phyloP scores from a whole-genome alignment of 148 eudicot genomes.

The Cornus kousa region DNA sequence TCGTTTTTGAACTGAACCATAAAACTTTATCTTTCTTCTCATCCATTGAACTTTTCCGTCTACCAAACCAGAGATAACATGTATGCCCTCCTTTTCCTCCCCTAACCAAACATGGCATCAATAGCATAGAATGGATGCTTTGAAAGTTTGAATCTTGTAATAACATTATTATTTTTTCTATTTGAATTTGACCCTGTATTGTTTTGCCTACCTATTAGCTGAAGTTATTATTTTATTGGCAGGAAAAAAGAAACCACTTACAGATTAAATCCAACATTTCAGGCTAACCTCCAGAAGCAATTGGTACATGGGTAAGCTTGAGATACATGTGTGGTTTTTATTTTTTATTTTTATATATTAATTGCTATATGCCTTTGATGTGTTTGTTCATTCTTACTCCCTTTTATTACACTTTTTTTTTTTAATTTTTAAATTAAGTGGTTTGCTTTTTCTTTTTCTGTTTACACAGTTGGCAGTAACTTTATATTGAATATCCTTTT shows the following conservation, averaged over 20 bases:
- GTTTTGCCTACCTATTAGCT: constrained; percentile 2
- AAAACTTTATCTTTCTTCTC: background rate
- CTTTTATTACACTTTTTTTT: background rate
- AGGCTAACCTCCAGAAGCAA: constrained; percentile 79
- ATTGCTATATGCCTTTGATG: background rate
- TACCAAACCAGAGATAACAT: too few species aligned
- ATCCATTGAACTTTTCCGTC: background rate
- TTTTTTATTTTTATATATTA: background rate
- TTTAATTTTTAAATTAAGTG: too few species aligned
- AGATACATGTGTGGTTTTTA: constrained; percentile 4
- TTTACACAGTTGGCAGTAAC: background rate
- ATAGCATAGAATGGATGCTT: background rate
- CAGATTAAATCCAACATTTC: constrained; percentile 64
- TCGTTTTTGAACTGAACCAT: background rate
- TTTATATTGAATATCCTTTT: background rate
- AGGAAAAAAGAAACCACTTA: constrained; percentile 86
- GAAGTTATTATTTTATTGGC: constrained; percentile 23
- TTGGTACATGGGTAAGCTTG: constrained; percentile 69
- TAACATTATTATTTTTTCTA: background rate
- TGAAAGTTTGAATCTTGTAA: background rate
- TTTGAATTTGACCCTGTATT: background rate
- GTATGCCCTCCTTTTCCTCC: too few species aligned
- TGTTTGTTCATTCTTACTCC: background rate
- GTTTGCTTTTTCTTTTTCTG: too few species aligned
- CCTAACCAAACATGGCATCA: too few species aligned